Base-by-base conservation (phyloP, 2,329 filamentous ascomycete genomes). In the Cadophora sp. region DNA sequence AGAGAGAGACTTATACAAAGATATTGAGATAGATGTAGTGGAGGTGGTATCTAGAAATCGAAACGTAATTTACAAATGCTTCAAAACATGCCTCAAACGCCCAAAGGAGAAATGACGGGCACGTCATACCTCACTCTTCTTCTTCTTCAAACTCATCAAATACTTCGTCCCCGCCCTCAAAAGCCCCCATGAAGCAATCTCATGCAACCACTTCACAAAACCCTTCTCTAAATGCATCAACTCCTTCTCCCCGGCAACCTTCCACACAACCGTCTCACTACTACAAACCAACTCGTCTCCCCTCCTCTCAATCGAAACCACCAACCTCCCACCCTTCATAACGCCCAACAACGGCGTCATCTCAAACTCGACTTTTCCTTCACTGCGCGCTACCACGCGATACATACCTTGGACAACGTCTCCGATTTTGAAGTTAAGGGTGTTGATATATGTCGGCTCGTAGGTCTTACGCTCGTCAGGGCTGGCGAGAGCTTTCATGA, bases 341-440 rank as follows among this genome's bases (percentile, higher is more conserved):
- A 37, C 55, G 14, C 55, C 55, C 29, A 58, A 29, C n/a, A 58
- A 22, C 8, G 55, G 55, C 29, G 31, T 58, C 19, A 58, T 22
- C 55, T 31, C 55, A 14, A 58, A 58, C 55, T 58, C 55, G 55
- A 37, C 55, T 58, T 58, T 37, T 3, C 55, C 55, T 24, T 37
- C 55, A 58, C 55, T 37, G n/a, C 55, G 55, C 27, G 55, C 55
- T 58, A 58, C 16, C 31, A 58, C 55, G n/a, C 31, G 55, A 14
- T 58, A 58, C 19, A 58, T 22, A 14, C 19, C 55, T n/a, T 58
- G 55, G 14, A 58, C 55, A 4, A 58, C 19, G 31, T 58, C 55
- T 24, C 55, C 29, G 3, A 24, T n/a, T 24, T 58, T 37, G 31
- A 34, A 58, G 19, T 58, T 12, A 0, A 58, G 55, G 19, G 55